Evolutionary conservation across 352 stramenopile genomes (phyloP).

Genomic region (Globisporangium perplexum): DNA sequence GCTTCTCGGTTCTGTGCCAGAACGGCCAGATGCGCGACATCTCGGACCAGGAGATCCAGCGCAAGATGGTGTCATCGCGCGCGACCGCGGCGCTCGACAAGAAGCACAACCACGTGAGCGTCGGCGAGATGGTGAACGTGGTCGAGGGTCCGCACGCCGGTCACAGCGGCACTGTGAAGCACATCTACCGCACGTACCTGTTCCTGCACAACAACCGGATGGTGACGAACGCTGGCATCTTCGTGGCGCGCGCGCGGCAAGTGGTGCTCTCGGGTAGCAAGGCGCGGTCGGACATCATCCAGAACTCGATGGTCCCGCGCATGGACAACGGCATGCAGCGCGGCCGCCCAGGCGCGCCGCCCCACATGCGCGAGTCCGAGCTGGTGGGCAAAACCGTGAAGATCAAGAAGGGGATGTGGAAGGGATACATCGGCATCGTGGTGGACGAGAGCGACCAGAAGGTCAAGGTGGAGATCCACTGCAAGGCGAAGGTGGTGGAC

Average conservation of each 20-base stretch:
- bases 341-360: constrained; percentile 29
- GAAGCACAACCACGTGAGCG: constrained; percentile 87
- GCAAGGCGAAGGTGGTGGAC: constrained; percentile 85
- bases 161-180: constrained; percentile 87
- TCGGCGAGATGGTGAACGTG: constrained; percentile 88
- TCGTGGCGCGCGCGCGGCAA: constrained; percentile 77
- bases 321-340: constrained; percentile 38
- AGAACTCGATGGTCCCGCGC: constrained; percentile 71
- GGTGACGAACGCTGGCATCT: constrained; percentile 85
- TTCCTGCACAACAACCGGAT: constrained; percentile 91
- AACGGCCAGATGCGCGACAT: constrained; percentile 80
- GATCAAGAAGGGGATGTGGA: constrained; percentile 89
- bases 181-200: constrained; percentile 87
- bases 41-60: constrained; percentile 87
- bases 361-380: constrained; percentile 56
- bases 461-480: constrained; percentile 91
- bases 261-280: constrained; percentile 86
- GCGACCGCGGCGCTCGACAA: constrained; percentile 81
- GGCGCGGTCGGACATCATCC: constrained; percentile 80
- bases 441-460: constrained; percentile 87
- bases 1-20: constrained; percentile 84
- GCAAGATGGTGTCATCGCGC: constrained; percentile 82
- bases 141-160: constrained; percentile 77
- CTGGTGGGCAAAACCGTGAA: constrained; percentile 87
- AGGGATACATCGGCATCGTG: constrained; percentile 91